Conservation (phyloP, 2,329 filamentous ascomycete genomes). For the Shiraia bambusicola region DNA sequence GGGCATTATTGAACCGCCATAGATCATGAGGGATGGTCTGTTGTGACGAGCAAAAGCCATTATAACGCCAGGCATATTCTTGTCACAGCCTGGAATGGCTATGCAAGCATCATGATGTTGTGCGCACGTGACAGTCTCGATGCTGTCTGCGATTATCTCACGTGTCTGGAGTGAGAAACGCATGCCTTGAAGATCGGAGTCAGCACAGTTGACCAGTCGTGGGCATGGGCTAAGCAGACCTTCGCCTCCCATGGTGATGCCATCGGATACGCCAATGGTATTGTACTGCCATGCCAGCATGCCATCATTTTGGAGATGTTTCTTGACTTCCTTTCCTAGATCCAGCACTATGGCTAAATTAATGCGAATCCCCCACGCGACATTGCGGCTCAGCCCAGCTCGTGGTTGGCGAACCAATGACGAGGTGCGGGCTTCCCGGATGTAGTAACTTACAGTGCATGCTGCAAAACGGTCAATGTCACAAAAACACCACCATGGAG, state of each 20-base stretch:
- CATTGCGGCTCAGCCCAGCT: conserved; percentile 10
- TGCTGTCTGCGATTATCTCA: conserved; percentile 95
- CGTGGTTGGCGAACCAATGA: conserved; percentile 7
- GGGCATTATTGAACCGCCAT: conserved; percentile 90
- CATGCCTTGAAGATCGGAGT: conserved; percentile 67
- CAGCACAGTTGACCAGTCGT: neutral
- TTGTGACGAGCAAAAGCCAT: conserved; percentile 92
- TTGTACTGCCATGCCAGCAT: conserved; percentile 97
- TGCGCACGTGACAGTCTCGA: conserved; percentile 98
- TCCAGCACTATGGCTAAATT: conserved; percentile 65
- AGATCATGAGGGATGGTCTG: conserved; percentile 94
- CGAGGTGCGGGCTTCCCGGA: neutral
- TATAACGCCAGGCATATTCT: conserved; percentile 80
- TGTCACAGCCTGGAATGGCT: conserved; percentile 95
- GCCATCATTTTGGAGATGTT: conserved; percentile 72
- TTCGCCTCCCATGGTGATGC: conserved; percentile 93
- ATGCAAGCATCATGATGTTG: conserved; percentile 99
- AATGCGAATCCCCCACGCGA: conserved; percentile 16
- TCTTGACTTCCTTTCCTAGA: conserved; percentile 84
- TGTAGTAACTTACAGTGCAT: conserved; percentile 50
- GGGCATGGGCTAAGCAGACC: conserved; percentile 50
- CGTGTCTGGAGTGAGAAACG: conserved; percentile 90
- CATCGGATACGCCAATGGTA: conserved; percentile 85
- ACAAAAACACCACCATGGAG: conserved; percentile 14
- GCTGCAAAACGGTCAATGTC: conserved; percentile 39